Evolutionary conservation across 768 basidiomycete species (phyloP).

Genomic region (Boletus patriciae): DNA sequence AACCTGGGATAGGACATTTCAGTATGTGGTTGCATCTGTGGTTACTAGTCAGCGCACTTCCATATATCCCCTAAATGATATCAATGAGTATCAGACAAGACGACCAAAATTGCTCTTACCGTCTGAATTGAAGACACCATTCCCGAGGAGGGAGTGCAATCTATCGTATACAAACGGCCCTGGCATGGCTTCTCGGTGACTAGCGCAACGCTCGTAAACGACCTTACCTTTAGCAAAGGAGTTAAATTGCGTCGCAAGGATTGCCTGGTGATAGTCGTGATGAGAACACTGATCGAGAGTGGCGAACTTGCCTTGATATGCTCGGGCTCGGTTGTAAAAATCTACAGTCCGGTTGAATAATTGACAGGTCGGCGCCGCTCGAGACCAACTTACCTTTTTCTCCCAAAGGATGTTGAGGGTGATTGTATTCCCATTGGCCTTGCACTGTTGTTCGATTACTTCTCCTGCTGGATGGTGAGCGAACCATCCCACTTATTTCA

Average conservation of each 20-base stretch:
- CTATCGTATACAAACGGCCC: constrained; percentile 4
- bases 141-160: constrained; percentile 41
- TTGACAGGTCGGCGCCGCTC: not conserved
- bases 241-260: constrained; percentile 44
- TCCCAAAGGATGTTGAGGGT: constrained; percentile 39
- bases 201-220: not conserved
- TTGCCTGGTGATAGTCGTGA: constrained; percentile 27
- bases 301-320: constrained; percentile 37
- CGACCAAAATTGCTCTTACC: constrained; percentile 29
- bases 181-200: constrained; percentile 20
- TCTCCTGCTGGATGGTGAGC: constrained; percentile 27
- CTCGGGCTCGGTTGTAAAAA: constrained; percentile 48
- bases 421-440: constrained; percentile 33
- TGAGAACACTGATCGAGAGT: not conserved
- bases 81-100: not conserved
- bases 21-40: not conserved
- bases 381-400: constrained; percentile 30
- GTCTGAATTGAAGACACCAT: constrained; percentile 58
- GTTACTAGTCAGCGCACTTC: constrained; percentile 39
- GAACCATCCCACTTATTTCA: not conserved
- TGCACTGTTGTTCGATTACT: constrained; percentile 20
- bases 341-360: constrained; percentile 22
- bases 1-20: not conserved
- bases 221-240: constrained; percentile 38
- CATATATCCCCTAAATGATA: constrained; percentile 46